Percentiles rank a stretch among this genome's conserved stretches.
These are phyloP conservation scores for Sphenostylis stenocarpa DNA, from an alignment of 306 rosid genomes.

Conservation along the genomic window DNA sequence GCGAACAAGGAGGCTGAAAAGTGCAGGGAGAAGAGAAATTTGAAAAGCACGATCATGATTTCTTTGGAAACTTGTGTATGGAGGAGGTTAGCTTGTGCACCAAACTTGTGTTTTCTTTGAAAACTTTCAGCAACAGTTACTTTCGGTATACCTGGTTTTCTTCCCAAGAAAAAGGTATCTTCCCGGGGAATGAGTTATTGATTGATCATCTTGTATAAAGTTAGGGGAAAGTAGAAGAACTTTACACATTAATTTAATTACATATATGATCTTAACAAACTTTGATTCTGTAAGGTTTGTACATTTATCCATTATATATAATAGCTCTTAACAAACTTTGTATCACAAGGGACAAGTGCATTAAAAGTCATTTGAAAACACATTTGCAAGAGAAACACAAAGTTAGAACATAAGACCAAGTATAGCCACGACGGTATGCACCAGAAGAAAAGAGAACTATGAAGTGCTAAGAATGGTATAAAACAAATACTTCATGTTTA, in stretches of 20 bases:
- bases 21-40: slow-evolving; percentile 69
- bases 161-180: slow-evolving; percentile 65
- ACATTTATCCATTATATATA: neutral
- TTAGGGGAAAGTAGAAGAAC: neutral
- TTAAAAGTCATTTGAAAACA: neutral
- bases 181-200: slow-evolving; percentile 14
- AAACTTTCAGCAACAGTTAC: slow-evolving; percentile 15
- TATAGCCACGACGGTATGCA: neutral
- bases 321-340: neutral
- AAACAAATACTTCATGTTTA: neutral
- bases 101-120: neutral
- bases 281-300: neutral
- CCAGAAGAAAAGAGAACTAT: neutral
- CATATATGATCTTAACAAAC: neutral
- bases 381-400: neutral
- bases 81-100: slow-evolving; percentile 47
- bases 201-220: slow-evolving; percentile 12
- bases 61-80: slow-evolving; percentile 19
- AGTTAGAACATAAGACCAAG: neutral
- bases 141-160: slow-evolving; percentile 52
- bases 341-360: neutral
- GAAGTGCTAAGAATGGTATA: neutral
- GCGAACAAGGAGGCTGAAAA: slow-evolving; percentile 48
- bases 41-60: slow-evolving; percentile 34
- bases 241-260: neutral